Evolutionary conservation across 768 basidiomycete genomes (phyloP), one percentile per base, ranked within the genome.

Genomic region (Collybia sp.): DNA sequence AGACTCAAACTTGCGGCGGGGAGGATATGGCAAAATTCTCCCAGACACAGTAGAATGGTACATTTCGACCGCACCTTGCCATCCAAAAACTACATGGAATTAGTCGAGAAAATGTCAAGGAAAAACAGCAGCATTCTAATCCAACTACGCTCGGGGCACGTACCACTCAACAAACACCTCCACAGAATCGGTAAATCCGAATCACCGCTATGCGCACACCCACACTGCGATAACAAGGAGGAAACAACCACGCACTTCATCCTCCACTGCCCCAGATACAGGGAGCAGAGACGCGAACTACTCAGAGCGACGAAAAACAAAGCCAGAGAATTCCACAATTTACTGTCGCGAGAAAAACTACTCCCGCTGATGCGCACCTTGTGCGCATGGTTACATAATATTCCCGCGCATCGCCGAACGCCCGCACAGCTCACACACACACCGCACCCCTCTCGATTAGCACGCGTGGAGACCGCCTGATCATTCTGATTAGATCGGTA

Each of bases 221-320:
- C 49, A 1, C 35, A 43, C 6, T 69, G 69, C 53, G 18, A 42
- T 0, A 11, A 39, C 0, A 25, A n/a, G 2, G 30, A 38, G 6
- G 68, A 71, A 45, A 64, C 62, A 8, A 49, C 64, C 0, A 33
- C 42, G 1, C 68, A 69, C 45, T 68, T 44, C 46, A 47, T 69
- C 6, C 42, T 60, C 16, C 12, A 52, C 8, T 71, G 67, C 59
- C 48, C 42, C 41, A 49, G 43, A n/a, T 61, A 62, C 44, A 18
- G 40, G 25, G 25, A 25, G 8, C 25, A 25, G 8, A 25, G 25
- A 8, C 25, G 8, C 25, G 8, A 3, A 25, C 25, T 25, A 3
- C 25, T 25, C 25, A 25, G 8, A 25, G 25, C 25, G 25, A 25
- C 25, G 25, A 25, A 25, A 25, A 25, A 25, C 8, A 25, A 25